A percentile compares a stretch with the other conserved stretches of the same genome.
These are phyloP conservation scores for Mangifera indica DNA, from an alignment of 345 rosid genomes.

Conservation along the genomic window DNA sequence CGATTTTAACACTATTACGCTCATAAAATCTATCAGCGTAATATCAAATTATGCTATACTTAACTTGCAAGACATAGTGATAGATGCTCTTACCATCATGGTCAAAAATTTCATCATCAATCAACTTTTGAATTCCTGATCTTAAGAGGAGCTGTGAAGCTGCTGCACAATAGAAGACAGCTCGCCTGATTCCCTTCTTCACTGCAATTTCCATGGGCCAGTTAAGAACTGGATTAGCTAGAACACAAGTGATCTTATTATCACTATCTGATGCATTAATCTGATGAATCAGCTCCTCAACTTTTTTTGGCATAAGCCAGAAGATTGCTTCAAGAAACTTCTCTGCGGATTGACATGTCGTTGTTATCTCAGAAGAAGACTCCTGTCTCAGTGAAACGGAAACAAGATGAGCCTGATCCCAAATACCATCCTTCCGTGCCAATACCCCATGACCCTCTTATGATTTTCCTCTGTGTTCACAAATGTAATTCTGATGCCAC, in stretches of 20 bases:
- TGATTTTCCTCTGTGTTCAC: background rate
- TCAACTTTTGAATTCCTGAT: background rate
- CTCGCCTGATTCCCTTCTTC: background rate
- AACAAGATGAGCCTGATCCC: background rate
- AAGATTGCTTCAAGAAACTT: background rate
- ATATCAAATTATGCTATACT: too few relatives aligned
- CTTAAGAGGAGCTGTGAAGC: background rate
- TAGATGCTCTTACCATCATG: background rate
- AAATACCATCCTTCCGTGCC: background rate
- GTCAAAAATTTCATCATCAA: background rate
- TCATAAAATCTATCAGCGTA: too few relatives aligned
- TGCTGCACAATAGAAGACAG: background rate
- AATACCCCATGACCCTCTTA: background rate
- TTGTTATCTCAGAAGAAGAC: too few relatives aligned
- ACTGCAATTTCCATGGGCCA: background rate
- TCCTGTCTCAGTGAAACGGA: background rate
- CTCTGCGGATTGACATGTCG: too few relatives aligned
- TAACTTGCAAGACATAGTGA: background rate
- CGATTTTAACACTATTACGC: too few relatives aligned
- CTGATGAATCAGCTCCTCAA: background rate
- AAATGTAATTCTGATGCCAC: slow-evolving; percentile 5
- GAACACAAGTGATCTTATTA: background rate
- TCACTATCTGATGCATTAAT: background rate
- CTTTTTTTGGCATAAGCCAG: background rate
- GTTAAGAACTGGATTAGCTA: background rate